Conservation (phyloP, 805 yeast species). For the Saccharomycopsis lassenensis region DNA sequence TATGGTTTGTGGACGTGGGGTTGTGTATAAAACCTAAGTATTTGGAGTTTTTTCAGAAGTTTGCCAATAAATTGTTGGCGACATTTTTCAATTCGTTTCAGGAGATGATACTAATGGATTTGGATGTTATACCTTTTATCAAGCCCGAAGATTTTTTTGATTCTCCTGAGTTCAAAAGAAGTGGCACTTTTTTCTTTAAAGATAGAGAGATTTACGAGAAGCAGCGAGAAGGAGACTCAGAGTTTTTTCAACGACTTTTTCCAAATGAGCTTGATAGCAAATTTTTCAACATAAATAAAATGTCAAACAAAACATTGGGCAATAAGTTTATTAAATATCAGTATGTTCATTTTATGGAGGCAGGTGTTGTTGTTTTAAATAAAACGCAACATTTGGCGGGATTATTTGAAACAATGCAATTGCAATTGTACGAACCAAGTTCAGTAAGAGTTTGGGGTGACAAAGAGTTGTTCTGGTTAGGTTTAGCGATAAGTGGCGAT, state of each 20-base stretch:
- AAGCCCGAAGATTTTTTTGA: constrained; percentile 29
- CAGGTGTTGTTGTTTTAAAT: constrained; percentile 36
- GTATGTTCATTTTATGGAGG: constrained; percentile 29
- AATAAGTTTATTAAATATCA: constrained; percentile 31
- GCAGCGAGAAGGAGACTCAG: constrained; percentile 20
- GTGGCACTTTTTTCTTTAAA: constrained; percentile 33
- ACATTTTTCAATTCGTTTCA: constrained; percentile 37
- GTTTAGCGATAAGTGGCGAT: constrained; percentile 43
- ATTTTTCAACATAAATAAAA: constrained; percentile 27
- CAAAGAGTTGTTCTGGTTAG: constrained; percentile 58
- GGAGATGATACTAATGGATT: constrained; percentile 39
- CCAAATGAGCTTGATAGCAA: constrained; percentile 30
- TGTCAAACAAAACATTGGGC: constrained; percentile 26
- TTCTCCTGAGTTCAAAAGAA: constrained; percentile 24
- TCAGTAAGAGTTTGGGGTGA: constrained; percentile 50
- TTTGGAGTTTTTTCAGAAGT: constrained; percentile 25
- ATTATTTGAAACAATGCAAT: constrained; percentile 30
- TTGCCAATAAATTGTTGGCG: constrained; percentile 37
- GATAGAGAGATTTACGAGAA: constrained; percentile 32
- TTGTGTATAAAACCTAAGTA: constrained; percentile 19
- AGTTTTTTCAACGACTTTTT: constrained; percentile 33
- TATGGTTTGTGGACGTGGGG: constrained; percentile 31
- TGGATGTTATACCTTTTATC: constrained; percentile 37
- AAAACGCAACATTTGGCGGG: constrained; percentile 39
- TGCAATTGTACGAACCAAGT: constrained; percentile 31